Evolutionary conservation across 176 grass and related monocot species (phyloP).

Genomic region (Chloris gayana): DNA sequence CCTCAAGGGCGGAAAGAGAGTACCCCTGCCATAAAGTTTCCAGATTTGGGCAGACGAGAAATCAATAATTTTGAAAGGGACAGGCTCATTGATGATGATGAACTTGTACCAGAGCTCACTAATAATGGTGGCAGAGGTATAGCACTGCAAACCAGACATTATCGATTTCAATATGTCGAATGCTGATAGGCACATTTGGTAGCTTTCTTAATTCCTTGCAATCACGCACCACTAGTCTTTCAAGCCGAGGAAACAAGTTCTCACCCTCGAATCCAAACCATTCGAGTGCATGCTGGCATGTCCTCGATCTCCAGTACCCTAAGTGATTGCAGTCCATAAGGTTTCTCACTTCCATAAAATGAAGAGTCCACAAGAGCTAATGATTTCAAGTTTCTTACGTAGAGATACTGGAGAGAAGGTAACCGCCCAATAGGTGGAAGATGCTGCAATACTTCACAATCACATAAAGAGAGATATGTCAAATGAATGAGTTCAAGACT

Average conservation of each 20-base stretch:
- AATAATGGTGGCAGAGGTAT: slow-evolving; percentile 37
- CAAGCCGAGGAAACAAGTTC: slow-evolving; percentile 45
- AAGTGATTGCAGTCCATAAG: slow-evolving; percentile 35
- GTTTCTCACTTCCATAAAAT: slow-evolving; percentile 31
- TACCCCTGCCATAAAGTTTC: slow-evolving; percentile 31
- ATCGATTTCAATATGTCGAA: slow-evolving; percentile 37
- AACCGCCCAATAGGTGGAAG: slow-evolving; percentile 56
- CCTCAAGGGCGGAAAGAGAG: slow-evolving; percentile 25
- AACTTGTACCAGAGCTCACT: not conserved
- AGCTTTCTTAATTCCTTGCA: slow-evolving; percentile 39
- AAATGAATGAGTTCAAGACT: slow-evolving; percentile 25
- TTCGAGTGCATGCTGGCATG: slow-evolving; percentile 33
- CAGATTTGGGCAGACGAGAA: slow-evolving; percentile 18
- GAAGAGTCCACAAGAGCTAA: slow-evolving; percentile 24
- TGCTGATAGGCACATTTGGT: slow-evolving; percentile 27
- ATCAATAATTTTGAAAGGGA: slow-evolving; percentile 23
- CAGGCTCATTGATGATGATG: slow-evolving; percentile 1
- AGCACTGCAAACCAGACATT: slow-evolving; percentile 17
- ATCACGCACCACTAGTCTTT: slow-evolving; percentile 23
- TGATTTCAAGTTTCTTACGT: slow-evolving; percentile 30
- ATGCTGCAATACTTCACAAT: slow-evolving; percentile 22
- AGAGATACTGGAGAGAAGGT: slow-evolving; percentile 47
- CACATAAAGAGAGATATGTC: slow-evolving; percentile 32
- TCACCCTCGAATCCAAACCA: slow-evolving; percentile 40
- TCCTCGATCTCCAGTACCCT: slow-evolving; percentile 39